phyloP scores from a whole-genome alignment of 441 rosid genomes.

The Daphne laureola region DNA sequence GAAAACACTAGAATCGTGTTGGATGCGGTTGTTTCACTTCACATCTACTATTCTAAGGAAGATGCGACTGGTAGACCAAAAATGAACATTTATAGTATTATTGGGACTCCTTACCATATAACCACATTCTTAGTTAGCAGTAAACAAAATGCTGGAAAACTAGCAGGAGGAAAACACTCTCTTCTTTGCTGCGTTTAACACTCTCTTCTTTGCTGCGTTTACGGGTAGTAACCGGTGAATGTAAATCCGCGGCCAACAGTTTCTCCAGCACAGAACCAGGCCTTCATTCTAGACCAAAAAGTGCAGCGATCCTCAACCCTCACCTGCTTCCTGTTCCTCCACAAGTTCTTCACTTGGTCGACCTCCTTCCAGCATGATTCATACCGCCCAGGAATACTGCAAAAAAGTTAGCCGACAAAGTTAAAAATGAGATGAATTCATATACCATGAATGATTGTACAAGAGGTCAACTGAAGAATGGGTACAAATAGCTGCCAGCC shows the following conservation, averaged over 20 bases:
- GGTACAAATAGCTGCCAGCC: not conserved
- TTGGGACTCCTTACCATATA: not conserved
- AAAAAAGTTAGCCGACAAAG: not conserved
- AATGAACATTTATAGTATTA: no score
- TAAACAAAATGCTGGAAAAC: constrained; percentile 1
- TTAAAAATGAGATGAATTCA: not conserved
- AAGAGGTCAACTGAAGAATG: not conserved
- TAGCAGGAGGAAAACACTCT: constrained; percentile 1
- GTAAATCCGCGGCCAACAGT: constrained; percentile 39
- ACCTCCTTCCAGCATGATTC: constrained; percentile 32
- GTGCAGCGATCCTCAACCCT: constrained; percentile 28
- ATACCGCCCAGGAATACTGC: constrained; percentile 20
- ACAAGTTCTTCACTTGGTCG: constrained; percentile 14
- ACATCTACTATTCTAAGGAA: no score
- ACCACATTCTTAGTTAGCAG: not conserved
- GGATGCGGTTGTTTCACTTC: no score
- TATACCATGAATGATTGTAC: not conserved
- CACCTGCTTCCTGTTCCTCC: constrained; percentile 29
- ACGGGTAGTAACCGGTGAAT: constrained; percentile 24
- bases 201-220: constrained; percentile 12
- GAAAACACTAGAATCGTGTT: no score
- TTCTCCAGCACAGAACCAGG: constrained; percentile 36
- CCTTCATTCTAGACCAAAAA: constrained; percentile 32
- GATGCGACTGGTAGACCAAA: no score
- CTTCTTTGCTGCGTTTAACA: constrained; percentile 1